Base-by-base conservation (phyloP, 148 eudicot species). In the Salicornia ramosissima region DNA sequence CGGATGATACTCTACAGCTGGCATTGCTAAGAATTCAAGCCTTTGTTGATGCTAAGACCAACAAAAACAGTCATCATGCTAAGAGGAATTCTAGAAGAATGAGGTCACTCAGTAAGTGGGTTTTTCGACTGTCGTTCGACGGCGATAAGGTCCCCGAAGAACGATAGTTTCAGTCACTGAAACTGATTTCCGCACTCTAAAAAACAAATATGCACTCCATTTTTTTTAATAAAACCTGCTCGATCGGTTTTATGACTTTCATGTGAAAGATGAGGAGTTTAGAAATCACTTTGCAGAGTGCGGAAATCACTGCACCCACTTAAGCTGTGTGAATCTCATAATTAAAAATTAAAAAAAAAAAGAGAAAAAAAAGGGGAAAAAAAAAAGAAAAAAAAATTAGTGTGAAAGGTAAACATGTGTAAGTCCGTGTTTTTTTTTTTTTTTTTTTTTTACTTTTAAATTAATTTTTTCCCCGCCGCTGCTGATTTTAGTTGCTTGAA, bases 41-140 rank as follows among this genome's bases (percentile, higher is more conserved):
- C 1, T 88, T 85, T 58, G 75, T 88, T 1, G 78, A 78, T 29
- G 3, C 46, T 16, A 71, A 65, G 56, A 36, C n/a, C 45, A 74
- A 68, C 31, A 70, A 65, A 13, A 65, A 57, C 18, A 77, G 76
- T 31, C 75, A 78, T 39, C 22, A 39, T 52, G 69, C 74, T 0
- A 53, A 42, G 73, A 80, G 78, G 52, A 63, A 76, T 55, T 78
- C 85, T 22, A 79, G 79, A 36, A 81, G 87, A 54, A 64, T 70
- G 6, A 71, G 81, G 68, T 86, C 89, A 59, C 71, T 89, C 56
- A 65, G 86, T 29, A 86, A 82, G 71, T 89, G 95, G 95, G 90
- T 89, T 86, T 84, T 85, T 71, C 84, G 88, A n/a, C 80, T 90
- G 71, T 90, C 98, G 25, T 83, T 88, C 36, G 77, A 82, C 49